Percentiles rank a stretch among this genome's conserved stretches.
Conservation (phyloP, 2,329 filamentous ascomycete species). For the Cladosporium sp. region DNA sequence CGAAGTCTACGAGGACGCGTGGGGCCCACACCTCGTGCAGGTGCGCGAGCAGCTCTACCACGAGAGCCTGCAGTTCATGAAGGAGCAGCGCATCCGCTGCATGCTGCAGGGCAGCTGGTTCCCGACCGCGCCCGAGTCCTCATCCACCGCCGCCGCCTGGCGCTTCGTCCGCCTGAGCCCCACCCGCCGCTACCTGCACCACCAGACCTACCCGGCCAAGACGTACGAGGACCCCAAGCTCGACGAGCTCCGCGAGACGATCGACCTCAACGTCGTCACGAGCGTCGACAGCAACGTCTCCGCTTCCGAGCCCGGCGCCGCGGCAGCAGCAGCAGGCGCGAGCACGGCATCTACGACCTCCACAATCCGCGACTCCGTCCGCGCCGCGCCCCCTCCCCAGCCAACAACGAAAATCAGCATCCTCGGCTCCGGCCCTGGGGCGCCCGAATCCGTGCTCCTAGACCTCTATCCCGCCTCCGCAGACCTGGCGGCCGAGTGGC, state of each 20-base stretch:
- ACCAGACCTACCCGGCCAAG: constrained; percentile 71
- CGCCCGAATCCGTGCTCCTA: constrained; percentile 63
- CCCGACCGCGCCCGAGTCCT: constrained; percentile 41
- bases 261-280: constrained; percentile 81
- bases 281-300: constrained; percentile 93
- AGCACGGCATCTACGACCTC: constrained; percentile 16
- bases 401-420: constrained; percentile 82
- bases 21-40: constrained; percentile 81
- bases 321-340: constrained; percentile 34
- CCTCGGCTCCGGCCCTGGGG: constrained; percentile 49
- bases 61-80: constrained; percentile 91
- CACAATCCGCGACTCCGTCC: constrained; percentile 18
- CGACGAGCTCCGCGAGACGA: constrained; percentile 68
- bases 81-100: constrained; percentile 90
- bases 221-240: constrained; percentile 57
- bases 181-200: constrained; percentile 85
- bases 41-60: constrained; percentile 87
- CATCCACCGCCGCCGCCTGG: constrained; percentile 50
- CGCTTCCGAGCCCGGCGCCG: constrained; percentile 48
- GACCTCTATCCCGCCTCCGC: constrained; percentile 77
- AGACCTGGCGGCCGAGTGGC: constrained; percentile 86
- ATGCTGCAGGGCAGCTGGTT: constrained; percentile 90
- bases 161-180: constrained; percentile 84
- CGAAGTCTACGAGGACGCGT: constrained; percentile 86
- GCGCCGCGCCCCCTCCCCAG: constrained; percentile 25